phyloP scores from a whole-genome alignment of 2,329 filamentous ascomycete genomes.

The Aspergillus persii region DNA sequence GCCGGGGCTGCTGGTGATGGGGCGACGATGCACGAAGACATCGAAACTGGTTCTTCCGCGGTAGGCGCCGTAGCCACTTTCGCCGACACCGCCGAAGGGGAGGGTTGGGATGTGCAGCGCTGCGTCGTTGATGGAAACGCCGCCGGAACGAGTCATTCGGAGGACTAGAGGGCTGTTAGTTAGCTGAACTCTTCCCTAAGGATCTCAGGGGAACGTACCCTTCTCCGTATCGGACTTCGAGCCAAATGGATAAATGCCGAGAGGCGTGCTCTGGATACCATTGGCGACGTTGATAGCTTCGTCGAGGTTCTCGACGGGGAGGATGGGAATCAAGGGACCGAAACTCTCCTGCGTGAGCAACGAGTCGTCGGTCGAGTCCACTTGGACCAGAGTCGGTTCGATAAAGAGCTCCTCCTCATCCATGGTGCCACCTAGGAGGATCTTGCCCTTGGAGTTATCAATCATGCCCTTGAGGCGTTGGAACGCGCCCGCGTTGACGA shows the following conservation, averaged over 20 bases:
- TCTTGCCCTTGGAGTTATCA: conserved; percentile 77
- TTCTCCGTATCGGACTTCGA: conserved; percentile 73
- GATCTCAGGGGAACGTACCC: conserved; percentile 47
- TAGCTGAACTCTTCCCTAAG: neutral
- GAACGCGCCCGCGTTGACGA: conserved; percentile 79
- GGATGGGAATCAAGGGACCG: conserved; percentile 83
- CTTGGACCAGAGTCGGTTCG: conserved; percentile 86
- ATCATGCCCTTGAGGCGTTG: conserved; percentile 84
- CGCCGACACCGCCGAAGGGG: conserved; percentile 79
- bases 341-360: conserved; percentile 85
- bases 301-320: conserved; percentile 76
- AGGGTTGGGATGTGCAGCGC: conserved; percentile 73
- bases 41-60: conserved; percentile 70
- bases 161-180: conserved; percentile 49
- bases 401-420: conserved; percentile 81
- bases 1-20: conserved; percentile 57
- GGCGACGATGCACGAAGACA: conserved; percentile 59
- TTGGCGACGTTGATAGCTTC: conserved; percentile 82
- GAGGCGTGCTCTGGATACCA: conserved; percentile 74
- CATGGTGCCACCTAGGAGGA: conserved; percentile 80
- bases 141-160: conserved; percentile 63
- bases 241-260: conserved; percentile 84
- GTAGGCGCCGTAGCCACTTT: conserved; percentile 74
- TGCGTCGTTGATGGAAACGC: conserved; percentile 57
- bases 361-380: conserved; percentile 70